Conservation (phyloP, 192 early-diverging fungal species). For the Haplosporangium gracile region DNA sequence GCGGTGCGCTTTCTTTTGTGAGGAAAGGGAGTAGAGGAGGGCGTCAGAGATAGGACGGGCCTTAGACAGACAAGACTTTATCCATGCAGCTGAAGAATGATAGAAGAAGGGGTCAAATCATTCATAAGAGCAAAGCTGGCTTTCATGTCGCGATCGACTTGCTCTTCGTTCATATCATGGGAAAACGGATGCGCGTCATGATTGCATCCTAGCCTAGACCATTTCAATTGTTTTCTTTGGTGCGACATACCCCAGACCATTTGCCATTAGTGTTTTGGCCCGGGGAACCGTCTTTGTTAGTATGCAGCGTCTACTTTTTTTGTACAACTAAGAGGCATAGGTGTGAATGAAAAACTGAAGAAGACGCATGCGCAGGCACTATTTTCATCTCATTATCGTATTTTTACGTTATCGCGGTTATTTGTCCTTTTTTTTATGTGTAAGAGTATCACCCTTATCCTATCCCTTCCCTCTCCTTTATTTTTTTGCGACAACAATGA, state of each 20-base stretch:
- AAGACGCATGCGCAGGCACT: not conserved
- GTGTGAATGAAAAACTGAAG: not conserved
- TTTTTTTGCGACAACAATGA: conserved; percentile 6
- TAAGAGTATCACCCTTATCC: not conserved
- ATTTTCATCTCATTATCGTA: not conserved
- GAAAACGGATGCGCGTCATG: not conserved
- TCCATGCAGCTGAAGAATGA: not conserved
- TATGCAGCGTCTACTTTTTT: not conserved
- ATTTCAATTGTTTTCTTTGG: not conserved
- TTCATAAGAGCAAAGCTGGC: not conserved
- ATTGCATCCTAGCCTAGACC: not conserved
- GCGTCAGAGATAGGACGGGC: not conserved
- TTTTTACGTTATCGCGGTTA: not conserved
- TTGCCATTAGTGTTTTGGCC: not conserved
- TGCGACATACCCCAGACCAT: not conserved
- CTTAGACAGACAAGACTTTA: not conserved
- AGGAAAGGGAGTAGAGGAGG: not conserved
- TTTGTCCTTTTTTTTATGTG: not conserved
- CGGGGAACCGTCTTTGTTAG: not conserved
- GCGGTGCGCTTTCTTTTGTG: not conserved
- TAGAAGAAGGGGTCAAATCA: not conserved
- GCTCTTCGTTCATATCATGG: not conserved
- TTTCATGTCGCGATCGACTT: not conserved
- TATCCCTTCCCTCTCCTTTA: not conserved
- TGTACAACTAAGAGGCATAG: not conserved